Evolutionary conservation across 2,329 filamentous ascomycete species (phyloP).

Genomic region (Coleophoma crateriformis): DNA sequence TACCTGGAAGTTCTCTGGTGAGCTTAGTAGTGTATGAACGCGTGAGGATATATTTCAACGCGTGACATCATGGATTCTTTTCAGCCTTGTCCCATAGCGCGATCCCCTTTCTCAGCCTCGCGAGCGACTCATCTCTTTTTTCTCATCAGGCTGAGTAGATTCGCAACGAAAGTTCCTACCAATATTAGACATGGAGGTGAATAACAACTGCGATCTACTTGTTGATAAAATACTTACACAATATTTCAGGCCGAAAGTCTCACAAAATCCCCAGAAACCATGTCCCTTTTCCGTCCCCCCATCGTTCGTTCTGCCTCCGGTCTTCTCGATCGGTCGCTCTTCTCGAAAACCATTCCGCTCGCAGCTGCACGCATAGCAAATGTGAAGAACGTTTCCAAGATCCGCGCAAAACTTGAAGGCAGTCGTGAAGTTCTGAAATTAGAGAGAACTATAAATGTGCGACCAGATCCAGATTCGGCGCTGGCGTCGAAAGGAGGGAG

Average conservation of each 20-base stretch:
- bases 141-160: no score
- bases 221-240: conserved; percentile 1
- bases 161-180: no score
- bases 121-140: conserved; percentile 1
- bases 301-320: conserved; percentile 69
- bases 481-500: conserved; percentile 50
- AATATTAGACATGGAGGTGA: no score
- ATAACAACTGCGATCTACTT: no score
- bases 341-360: conserved; percentile 69
- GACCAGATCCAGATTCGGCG: conserved; percentile 53
- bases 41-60: no score
- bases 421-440: conserved; percentile 62
- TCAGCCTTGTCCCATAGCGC: conserved; percentile 5
- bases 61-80: background rate
- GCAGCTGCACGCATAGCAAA: conserved; percentile 76
- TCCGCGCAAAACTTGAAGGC: conserved; percentile 44
- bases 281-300: conserved; percentile 69
- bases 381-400: conserved; percentile 66
- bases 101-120: conserved; percentile 7
- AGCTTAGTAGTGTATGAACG: no score
- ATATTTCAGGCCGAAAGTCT: conserved; percentile 10
- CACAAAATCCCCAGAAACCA: conserved; percentile 28
- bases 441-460: conserved; percentile 59
- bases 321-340: conserved; percentile 77
- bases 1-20: no score